Base-by-base conservation (phyloP, 352 stramenopile species). In the Globisporangium spiculum region DNA sequence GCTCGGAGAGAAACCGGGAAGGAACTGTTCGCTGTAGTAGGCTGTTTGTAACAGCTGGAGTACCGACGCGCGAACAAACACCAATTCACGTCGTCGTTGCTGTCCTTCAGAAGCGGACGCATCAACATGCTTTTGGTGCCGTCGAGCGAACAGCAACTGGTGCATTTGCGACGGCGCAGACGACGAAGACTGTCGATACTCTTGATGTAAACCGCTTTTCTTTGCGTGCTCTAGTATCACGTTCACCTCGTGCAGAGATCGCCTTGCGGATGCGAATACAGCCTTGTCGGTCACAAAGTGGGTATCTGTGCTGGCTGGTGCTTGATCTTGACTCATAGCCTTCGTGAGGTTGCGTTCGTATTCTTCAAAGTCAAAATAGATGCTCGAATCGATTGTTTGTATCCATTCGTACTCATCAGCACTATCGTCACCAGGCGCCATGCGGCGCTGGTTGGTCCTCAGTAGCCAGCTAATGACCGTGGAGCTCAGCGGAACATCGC, bases 11-110 rank as follows among this genome's bases (percentile, higher is more conserved):
- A 84, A 26, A 53, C 66, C 38, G 3, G 22, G 2, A 16, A 80
- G 46, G 58, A 84, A 84, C 2, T 53, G 30, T 14, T 65, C 59
- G 14, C 60, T 57, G 41, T 80, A 82, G 30, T 84, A 77, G 4
- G 66, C 18, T 26, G 75, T 84, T 22, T 84, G 77, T 22, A 84
- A 63, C 8, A 84, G 63, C 66, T 84, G 75, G 2, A 84, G 70
- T 48, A 84, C 70, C 1, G 73, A 77, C 26, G 75, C 77, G 20
- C 75, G 77, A 58, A 70, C 71, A 60, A 77, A 84, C 5, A 79
- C 27, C 26, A 30, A 57, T 30, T 65, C 56, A 5, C 32, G 56
- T 3, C 27, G 26, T n/a, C 56, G 54, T 52, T 58, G 56, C 26
- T 58, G 56, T 22, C 34, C 61, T 52, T 48, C 32, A 9, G 10